Percentiles rank a stretch among this genome's conserved stretches.
phyloP scores from a whole-genome alignment of 768 basidiomycete genomes.

The Xerocomus brunneocitrinus region DNA sequence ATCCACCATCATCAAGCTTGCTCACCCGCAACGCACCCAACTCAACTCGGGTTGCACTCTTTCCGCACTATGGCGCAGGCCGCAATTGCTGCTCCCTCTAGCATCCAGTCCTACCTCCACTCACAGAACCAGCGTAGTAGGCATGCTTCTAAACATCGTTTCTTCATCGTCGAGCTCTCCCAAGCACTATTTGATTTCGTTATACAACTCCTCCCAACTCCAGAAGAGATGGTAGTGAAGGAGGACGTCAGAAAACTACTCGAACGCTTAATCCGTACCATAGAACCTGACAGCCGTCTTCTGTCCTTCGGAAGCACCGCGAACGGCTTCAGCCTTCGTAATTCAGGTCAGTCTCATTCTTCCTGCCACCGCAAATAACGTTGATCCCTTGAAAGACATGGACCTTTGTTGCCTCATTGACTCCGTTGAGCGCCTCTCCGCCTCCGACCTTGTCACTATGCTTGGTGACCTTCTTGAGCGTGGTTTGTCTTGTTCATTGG shows the following conservation, averaged over 20 bases:
- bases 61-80: conserved; percentile 27
- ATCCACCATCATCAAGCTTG: conserved; percentile 9
- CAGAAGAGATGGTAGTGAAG: conserved; percentile 89
- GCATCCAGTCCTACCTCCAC: conserved; percentile 25
- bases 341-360: conserved; percentile 63
- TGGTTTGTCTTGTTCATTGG: conserved; percentile 48
- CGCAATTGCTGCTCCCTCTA: conserved; percentile 17
- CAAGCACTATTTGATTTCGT: conserved; percentile 93
- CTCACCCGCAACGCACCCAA: conserved; percentile 3
- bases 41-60: conserved; percentile 1
- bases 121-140: conserved; percentile 34
- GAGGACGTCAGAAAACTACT: conserved; percentile 94
- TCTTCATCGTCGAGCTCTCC: conserved; percentile 71
- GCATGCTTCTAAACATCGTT: conserved; percentile 51
- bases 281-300: conserved; percentile 87
- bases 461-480: conserved; percentile 90
- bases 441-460: conserved; percentile 90
- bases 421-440: conserved; percentile 70
- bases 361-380: conserved; percentile 1
- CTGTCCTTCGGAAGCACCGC: conserved; percentile 95
- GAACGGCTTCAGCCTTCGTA: conserved; percentile 94
- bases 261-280: conserved; percentile 90
- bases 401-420: conserved; percentile 97
- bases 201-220: conserved; percentile 83
- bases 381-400: conserved; percentile 66